These are phyloP conservation scores for Diplodia corticola DNA, from an alignment of 2,329 filamentous ascomycete genomes.

Conservation along the genomic window DNA sequence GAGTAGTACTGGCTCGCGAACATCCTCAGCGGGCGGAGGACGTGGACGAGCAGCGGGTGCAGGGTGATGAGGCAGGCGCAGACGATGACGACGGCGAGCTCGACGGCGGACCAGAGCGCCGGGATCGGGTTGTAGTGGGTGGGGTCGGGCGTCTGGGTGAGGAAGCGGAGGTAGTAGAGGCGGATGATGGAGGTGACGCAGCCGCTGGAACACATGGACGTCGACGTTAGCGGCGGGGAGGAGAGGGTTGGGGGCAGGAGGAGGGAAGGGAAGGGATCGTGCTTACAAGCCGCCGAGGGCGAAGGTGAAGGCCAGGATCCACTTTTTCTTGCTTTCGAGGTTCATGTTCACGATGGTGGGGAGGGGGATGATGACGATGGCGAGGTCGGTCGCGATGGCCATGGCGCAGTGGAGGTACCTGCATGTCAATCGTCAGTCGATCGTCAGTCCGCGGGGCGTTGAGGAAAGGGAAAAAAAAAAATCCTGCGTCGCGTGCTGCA, in stretches of 20 bases:
- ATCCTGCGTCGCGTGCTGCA: not conserved
- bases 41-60: conserved; percentile 31
- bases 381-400: conserved; percentile 14
- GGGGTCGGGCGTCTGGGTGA: conserved; percentile 30
- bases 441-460: not conserved
- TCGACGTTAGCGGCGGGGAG: not conserved
- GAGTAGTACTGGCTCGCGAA: not conserved
- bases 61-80: conserved; percentile 35
- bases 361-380: conserved; percentile 14
- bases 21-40: not conserved
- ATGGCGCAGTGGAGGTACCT: conserved; percentile 18
- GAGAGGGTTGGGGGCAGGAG: not conserved
- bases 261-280: not conserved
- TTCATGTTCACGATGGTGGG: conserved; percentile 27
- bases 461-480: too few relatives aligned
- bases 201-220: conserved; percentile 27
- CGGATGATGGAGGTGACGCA: conserved; percentile 29
- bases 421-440: not conserved
- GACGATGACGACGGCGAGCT: conserved; percentile 36
- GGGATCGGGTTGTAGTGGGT: conserved; percentile 35
- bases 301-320: conserved; percentile 34
- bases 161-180: conserved; percentile 29
- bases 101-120: conserved; percentile 32
- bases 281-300: conserved; percentile 37
- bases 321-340: conserved; percentile 31